These are phyloP conservation scores for Ustilago tritici DNA, from an alignment of 1,284 basidiomycete species.

Conservation along the genomic window DNA sequence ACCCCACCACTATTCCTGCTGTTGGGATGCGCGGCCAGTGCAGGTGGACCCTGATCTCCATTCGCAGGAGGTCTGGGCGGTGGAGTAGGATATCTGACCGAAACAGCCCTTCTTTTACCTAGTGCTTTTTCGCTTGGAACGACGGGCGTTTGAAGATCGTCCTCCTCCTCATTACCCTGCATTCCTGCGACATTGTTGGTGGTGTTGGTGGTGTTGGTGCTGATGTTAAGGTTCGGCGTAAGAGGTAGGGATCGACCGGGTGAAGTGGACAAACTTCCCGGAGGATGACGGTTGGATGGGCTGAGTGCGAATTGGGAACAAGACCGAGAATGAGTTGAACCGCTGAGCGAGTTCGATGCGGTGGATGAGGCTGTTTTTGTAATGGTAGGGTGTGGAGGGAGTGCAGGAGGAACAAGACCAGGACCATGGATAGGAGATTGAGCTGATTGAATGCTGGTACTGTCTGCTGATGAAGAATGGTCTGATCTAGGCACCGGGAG, in stretches of 20 bases:
- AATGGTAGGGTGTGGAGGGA: neutral
- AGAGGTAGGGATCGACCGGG: constrained; percentile 16
- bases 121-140: constrained; percentile 59
- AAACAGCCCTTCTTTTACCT: constrained; percentile 57
- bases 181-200: too few relatives aligned
- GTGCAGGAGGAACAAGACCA: constrained; percentile 1
- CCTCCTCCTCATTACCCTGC: constrained; percentile 30
- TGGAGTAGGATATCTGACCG: constrained; percentile 31
- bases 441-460: constrained; percentile 22
- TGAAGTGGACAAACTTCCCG: neutral
- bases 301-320: constrained; percentile 4
- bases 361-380: constrained; percentile 7
- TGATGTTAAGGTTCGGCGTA: constrained; percentile 23
- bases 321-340: neutral
- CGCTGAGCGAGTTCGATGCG: constrained; percentile 2
- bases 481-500: constrained; percentile 34
- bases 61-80: constrained; percentile 3
- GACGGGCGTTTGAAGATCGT: constrained; percentile 50
- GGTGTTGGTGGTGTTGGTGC: neutral
- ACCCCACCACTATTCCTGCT: constrained; percentile 1
- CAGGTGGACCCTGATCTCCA: neutral
- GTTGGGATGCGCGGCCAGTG: constrained; percentile 13
- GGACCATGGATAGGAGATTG: constrained; percentile 1
- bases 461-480: constrained; percentile 29
- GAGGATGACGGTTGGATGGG: neutral